These are phyloP conservation scores for Aspergillus novoparasiticus DNA, from an alignment of 2,329 filamentous ascomycete genomes.

Conservation along the genomic window DNA sequence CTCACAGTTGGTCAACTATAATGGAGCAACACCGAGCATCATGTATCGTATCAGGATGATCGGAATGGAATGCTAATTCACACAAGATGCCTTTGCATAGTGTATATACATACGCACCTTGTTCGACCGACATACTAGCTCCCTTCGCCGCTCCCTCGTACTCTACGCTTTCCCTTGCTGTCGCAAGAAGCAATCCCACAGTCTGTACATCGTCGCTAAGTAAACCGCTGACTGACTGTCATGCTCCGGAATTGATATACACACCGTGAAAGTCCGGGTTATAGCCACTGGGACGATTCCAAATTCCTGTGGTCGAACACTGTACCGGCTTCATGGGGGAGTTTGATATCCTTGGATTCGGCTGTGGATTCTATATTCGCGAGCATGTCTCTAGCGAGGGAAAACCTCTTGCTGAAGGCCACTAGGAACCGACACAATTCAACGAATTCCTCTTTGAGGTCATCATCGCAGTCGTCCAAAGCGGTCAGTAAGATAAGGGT, in stretches of 20 bases:
- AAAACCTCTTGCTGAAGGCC: conserved; percentile 28
- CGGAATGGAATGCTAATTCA: not conserved
- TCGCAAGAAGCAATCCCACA: not conserved
- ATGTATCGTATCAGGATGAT: not conserved
- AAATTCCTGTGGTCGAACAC: conserved; percentile 23
- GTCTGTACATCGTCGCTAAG: not conserved
- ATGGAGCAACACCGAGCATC: not conserved
- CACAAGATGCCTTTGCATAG: not conserved
- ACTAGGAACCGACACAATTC: conserved; percentile 31
- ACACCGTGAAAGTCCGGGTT: not conserved
- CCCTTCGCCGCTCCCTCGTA: not conserved
- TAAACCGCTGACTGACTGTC: not conserved
- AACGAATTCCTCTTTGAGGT: conserved; percentile 27
- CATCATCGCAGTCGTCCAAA: conserved; percentile 26
- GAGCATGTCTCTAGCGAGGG: conserved; percentile 25
- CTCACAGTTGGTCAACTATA: not conserved
- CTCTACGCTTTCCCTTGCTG: too few relatives aligned
- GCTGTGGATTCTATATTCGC: conserved; percentile 24
- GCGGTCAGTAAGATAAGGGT: conserved; percentile 25
- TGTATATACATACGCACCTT: not conserved
- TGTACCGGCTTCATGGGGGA: conserved; percentile 27
- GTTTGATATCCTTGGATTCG: conserved; percentile 13
- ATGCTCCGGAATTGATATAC: not conserved
- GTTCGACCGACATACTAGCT: not conserved
- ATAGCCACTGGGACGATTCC: conserved; percentile 17